Evolutionary conservation across 331 rosid species (phyloP), one percentile per base, ranked within the genome.

Genomic region (Stylosanthes scabra): DNA sequence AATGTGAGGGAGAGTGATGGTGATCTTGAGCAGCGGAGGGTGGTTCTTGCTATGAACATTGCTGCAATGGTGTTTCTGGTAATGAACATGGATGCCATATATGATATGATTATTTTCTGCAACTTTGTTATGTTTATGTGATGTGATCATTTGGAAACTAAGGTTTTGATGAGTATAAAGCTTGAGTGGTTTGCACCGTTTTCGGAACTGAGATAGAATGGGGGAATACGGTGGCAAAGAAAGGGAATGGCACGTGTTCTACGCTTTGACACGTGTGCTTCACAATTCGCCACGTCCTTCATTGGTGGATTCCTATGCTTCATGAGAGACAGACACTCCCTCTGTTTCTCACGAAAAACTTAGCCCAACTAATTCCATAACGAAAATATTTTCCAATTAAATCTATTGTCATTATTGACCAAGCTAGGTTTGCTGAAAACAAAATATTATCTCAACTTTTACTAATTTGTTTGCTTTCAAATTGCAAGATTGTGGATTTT

Each of bases 21-120:
- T 8, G 44, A 81, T 77, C 69, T 89, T 4, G 88, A 78, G 83
- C 89, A 49, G 47, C 81, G 84, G 85, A 88, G 13, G 10, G 65
- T 70, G 59, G 68, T 86, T 52, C 45, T 80, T 2, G 92, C 68
- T 9, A 87, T 37, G 56, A 77, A 79, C 75, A 80, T 85, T 5
- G 80, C 72, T 11, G 92, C 93, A 93, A 84, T 88, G 11, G 72
- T 47, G 41, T 52, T 52, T 52, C 58, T 52, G 27, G 58, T 52
- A 1, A 52, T 14, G 27, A 52, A 52, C 25, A 52, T 52, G 3
- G 58, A 52, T 52, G 58, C 20, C 58, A 52, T 52, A 20, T 55
- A 34, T 34, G 39, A 20, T 20, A 34, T 3, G 39, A 4, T 31
- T 31, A 31, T 31, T 55, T 20, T 55, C 6, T 55, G 31, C 8